Base-by-base conservation (phyloP, 768 basidiomycete genomes). In the Pleurotus tuber-regium region DNA sequence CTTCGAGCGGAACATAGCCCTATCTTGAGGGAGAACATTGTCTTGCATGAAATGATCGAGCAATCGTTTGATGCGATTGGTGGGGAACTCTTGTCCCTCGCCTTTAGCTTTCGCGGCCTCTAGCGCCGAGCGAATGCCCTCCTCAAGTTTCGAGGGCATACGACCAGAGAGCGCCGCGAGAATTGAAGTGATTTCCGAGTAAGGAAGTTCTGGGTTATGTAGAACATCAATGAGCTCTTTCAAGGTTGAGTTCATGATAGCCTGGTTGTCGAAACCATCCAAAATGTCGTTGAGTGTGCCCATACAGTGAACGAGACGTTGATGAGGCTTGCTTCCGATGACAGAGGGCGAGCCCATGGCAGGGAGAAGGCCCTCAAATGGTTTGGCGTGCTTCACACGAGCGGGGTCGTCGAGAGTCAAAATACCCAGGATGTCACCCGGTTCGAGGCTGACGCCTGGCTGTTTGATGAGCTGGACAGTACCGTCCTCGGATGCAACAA, bases 311-410 rank as follows among this genome's bases (percentile, higher is more conserved):
- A 80, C 74, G 52, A 92, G 82, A 53, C 82, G 83, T 66, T 99
- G 97, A 65, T 97, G 86, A 31, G 92, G 82, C 72, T 94, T 96
- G 72, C 80, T 89, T 40, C 94, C 95, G 54, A 88, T 70, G 53
- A 96, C 85, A 53, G 82, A 84, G 36, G 95, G 94, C 25, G 83
- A 73, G 23, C 96, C 97, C 80, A 94, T 86, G 14, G 82, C 60
- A 12, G 96, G 92, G 9, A 98, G 82, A 38, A 94, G 86, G 48
- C 93, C 94, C 62, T 98, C 94, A 66, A 98, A 98, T 2, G 96
- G 96, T 71, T 96, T 98, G 53, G 97, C 96, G 64, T 98, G 96
- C 65, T 92, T 97, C 64, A 98, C 97, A 51, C 93, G 92, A 52
- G 83, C 80, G 31, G 96, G 97, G 66, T 98, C 95, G 62, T 98